Percentiles rank a stretch among this genome's conserved stretches.
phyloP scores from a whole-genome alignment of 371 early-diverging fungal species.

The Lichtheimia hyalospora region DNA sequence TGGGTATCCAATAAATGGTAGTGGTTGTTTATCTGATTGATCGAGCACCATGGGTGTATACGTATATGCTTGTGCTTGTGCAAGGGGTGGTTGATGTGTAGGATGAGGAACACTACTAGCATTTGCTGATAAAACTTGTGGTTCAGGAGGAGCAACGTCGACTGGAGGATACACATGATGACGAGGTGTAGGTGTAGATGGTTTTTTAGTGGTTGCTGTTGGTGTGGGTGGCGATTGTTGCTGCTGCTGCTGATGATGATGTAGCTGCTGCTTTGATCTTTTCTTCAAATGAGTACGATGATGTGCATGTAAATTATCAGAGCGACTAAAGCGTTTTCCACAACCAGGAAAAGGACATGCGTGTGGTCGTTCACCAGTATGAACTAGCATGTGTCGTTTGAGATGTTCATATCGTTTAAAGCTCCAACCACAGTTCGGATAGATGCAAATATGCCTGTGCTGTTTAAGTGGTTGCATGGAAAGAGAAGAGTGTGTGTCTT shows the following conservation, averaged over 20 bases:
- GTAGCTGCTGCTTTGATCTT: slow-evolving; percentile 1
- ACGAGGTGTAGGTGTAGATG: not conserved
- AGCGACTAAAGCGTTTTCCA: slow-evolving; percentile 63
- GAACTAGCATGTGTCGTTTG: slow-evolving; percentile 70
- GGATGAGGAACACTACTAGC: not conserved
- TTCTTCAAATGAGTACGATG: slow-evolving; percentile 36
- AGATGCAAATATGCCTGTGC: slow-evolving; percentile 39
- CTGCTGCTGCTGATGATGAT: not conserved
- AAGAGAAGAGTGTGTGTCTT: slow-evolving; percentile 7
- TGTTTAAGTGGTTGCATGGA: slow-evolving; percentile 11
- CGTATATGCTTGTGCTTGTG: not conserved
- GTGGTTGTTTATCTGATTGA: slow-evolving; percentile 1
- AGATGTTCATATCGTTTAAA: slow-evolving; percentile 79
- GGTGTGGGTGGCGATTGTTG: not conserved
- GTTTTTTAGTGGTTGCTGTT: not conserved
- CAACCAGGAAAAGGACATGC: slow-evolving; percentile 58
- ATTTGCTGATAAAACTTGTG: too few species aligned
- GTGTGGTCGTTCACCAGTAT: slow-evolving; percentile 56
- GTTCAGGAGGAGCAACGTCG: too few species aligned
- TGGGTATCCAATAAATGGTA: not conserved
- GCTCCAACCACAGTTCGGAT: slow-evolving; percentile 48
- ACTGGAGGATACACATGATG: not conserved
- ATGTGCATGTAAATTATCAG: slow-evolving; percentile 61
- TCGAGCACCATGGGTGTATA: slow-evolving; percentile 8
- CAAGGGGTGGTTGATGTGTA: slow-evolving; percentile 2